Evolutionary conservation across 176 grass and related monocot genomes (phyloP).

Genomic region (Elaeis guineensis): DNA sequence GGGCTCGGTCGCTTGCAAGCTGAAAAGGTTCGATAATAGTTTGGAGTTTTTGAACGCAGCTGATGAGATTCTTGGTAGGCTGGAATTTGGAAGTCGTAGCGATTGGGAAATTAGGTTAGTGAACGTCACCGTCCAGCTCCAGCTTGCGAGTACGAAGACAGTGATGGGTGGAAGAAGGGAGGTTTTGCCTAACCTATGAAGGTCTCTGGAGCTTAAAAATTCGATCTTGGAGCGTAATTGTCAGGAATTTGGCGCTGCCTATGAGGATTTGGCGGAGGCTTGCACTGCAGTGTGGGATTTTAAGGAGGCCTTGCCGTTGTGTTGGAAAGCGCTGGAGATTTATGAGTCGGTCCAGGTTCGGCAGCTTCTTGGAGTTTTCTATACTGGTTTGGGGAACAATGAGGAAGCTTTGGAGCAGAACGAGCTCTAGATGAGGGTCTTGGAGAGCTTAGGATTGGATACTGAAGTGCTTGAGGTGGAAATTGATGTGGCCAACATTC

Average conservation of each 20-base stretch:
- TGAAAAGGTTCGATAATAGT: constrained; percentile 33
- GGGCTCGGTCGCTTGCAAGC: constrained; percentile 34
- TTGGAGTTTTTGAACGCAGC: constrained; percentile 55
- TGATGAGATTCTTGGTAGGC: constrained; percentile 30
- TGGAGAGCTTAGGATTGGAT: constrained; percentile 31
- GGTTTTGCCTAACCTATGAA: constrained; percentile 30
- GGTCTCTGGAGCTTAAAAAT: constrained; percentile 40
- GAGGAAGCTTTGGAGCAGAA: constrained; percentile 50
- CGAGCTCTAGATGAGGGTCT: constrained; percentile 32
- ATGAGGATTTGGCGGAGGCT: constrained; percentile 39
- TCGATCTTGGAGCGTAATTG: constrained; percentile 20
- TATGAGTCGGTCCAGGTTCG: constrained; percentile 27
- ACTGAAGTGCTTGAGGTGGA: constrained; percentile 30
- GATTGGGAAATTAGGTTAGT: constrained; percentile 27
- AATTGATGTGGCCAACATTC: constrained; percentile 47
- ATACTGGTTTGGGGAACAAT: constrained; percentile 39
- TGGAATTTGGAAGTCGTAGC: constrained; percentile 9
- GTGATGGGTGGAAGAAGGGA: constrained; percentile 49
- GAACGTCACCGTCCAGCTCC: constrained; percentile 33
- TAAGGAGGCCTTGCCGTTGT: constrained; percentile 44
- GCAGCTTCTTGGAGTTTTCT: constrained; percentile 37
- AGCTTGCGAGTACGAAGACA: constrained; percentile 50
- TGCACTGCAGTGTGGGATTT: constrained; percentile 36
- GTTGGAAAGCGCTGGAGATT: constrained; percentile 41
- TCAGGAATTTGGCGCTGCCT: constrained; percentile 33